A percentile compares a stretch with the other conserved stretches of the same genome.
These are phyloP conservation scores for Aspergillus proliferans DNA, from an alignment of 2,329 filamentous ascomycete genomes.

Conservation along the genomic window DNA sequence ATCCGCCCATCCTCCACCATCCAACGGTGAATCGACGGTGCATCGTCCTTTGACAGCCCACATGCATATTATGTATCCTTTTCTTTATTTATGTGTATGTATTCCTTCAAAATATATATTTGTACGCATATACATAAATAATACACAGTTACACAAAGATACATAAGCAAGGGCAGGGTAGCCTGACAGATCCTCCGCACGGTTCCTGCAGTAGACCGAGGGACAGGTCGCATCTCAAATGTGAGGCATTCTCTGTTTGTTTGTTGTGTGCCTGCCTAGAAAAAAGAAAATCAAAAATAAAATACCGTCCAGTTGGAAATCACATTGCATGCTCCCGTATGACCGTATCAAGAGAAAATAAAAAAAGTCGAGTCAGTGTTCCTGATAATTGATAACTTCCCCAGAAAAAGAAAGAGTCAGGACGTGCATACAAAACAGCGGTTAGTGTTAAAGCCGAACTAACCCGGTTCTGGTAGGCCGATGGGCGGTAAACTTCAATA, in stretches of 20 bases:
- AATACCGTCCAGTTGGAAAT: too few relatives aligned
- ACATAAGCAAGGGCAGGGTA: not conserved
- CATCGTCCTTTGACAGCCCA: not conserved
- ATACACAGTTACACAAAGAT: not conserved
- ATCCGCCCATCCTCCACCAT: not conserved
- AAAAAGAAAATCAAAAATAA: too few relatives aligned
- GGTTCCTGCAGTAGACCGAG: conserved; percentile 34
- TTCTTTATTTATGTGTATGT: not conserved
- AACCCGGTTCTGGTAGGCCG: too few relatives aligned
- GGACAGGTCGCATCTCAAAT: conserved; percentile 16
- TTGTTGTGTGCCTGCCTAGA: not conserved
- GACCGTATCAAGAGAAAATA: too few relatives aligned
- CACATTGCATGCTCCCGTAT: too few relatives aligned
- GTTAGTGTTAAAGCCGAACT: too few relatives aligned
- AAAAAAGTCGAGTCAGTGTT: too few relatives aligned
- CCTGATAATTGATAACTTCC: too few relatives aligned
- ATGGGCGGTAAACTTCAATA: too few relatives aligned
- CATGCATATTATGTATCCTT: not conserved
- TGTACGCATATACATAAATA: not conserved
- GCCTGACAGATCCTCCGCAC: conserved; percentile 16
- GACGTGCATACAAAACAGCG: too few relatives aligned
- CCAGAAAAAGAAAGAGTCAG: too few relatives aligned
- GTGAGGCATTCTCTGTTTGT: not conserved
- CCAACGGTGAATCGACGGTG: too few relatives aligned
- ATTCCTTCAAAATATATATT: not conserved